Evolutionary conservation across 768 basidiomycete genomes (phyloP).

Genomic region (Suillus plorans): DNA sequence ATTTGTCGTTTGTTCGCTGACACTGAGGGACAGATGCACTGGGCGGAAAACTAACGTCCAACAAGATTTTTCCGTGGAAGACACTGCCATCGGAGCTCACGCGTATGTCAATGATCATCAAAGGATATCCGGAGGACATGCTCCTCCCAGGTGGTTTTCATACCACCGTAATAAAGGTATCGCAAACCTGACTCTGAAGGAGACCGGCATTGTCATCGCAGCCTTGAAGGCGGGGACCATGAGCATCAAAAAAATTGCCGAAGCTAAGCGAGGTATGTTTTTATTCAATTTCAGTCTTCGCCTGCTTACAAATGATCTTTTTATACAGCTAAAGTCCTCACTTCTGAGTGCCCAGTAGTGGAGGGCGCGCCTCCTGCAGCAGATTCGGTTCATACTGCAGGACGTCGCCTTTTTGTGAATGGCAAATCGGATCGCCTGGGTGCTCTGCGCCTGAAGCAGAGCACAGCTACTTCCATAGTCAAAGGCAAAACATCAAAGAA

Average conservation of each 20-base stretch:
- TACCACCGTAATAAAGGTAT: background rate
- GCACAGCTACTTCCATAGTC: background rate
- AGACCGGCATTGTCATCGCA: background rate
- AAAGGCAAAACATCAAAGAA: background rate
- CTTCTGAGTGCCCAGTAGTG: background rate
- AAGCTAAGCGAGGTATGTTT: background rate
- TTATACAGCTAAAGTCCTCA: background rate
- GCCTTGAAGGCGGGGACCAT: background rate
- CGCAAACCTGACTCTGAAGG: background rate
- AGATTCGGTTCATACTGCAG: background rate
- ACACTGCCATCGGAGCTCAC: background rate
- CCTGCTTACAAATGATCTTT: background rate
- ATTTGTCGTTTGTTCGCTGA: background rate
- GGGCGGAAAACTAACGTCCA: background rate
- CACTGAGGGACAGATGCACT: background rate
- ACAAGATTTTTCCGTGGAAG: background rate
- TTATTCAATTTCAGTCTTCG: too few relatives aligned
- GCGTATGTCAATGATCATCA: background rate
- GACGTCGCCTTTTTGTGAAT: background rate
- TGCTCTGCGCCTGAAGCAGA: background rate
- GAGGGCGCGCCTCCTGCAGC: background rate
- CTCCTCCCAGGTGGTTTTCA: background rate
- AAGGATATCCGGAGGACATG: background rate
- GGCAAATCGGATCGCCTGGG: background rate
- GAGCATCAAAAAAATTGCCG: background rate